phyloP scores from a whole-genome alignment of 1,284 basidiomycete genomes.

The Austroboletus novae-zelandiae region DNA sequence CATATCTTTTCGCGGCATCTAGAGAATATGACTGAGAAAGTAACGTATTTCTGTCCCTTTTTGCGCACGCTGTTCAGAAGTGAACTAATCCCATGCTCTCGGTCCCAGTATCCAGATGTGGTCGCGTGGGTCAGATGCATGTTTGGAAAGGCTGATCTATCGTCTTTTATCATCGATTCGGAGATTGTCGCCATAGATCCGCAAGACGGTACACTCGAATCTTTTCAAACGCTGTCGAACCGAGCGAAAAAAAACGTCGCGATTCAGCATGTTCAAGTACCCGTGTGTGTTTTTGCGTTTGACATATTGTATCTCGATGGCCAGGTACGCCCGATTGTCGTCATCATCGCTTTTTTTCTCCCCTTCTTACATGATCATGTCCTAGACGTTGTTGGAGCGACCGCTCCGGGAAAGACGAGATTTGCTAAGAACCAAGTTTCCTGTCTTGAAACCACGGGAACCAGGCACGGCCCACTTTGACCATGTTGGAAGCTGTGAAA shows the following conservation, averaged over 20 bases:
- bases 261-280: conserved; percentile 75
- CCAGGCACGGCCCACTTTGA: conserved; percentile 63
- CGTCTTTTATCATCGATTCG: conserved; percentile 81
- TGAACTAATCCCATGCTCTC: conserved; percentile 18
- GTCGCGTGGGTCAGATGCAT: conserved; percentile 54
- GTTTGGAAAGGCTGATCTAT: conserved; percentile 45
- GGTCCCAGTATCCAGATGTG: conserved; percentile 83
- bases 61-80: neutral
- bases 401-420: conserved; percentile 75
- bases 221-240: conserved; percentile 86
- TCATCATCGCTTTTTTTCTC: neutral
- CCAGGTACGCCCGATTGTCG: conserved; percentile 43
- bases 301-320: conserved; percentile 90
- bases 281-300: conserved; percentile 87
- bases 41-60: conserved; percentile 25
- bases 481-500: conserved; percentile 80
- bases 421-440: conserved; percentile 60
- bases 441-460: conserved; percentile 46
- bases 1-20: conserved; percentile 87
- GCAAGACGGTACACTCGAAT: conserved; percentile 61
- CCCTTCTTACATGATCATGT: neutral
- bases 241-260: conserved; percentile 86
- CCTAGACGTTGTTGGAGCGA: conserved; percentile 65
- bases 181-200: conserved; percentile 82
- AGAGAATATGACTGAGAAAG: conserved; percentile 91